A percentile compares a stretch with the other conserved stretches of the same genome.
These are phyloP conservation scores for Starmerella apis DNA, from an alignment of 805 yeast genomes.

Conservation along the genomic window DNA sequence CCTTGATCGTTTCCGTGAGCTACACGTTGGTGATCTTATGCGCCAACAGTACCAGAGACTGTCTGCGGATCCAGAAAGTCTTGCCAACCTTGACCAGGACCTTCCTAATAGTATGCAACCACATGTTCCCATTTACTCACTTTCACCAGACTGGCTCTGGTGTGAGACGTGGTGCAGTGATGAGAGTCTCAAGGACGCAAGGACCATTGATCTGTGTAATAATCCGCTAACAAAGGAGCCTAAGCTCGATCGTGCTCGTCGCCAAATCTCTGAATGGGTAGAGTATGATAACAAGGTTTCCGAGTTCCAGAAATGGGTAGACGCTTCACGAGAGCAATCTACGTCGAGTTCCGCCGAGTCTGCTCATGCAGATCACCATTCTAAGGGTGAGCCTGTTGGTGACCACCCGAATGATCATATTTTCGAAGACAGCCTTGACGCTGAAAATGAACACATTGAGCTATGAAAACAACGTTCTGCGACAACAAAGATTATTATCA, in stretches of 20 bases:
- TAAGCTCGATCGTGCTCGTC: slow-evolving; percentile 60
- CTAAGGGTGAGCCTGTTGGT: background rate
- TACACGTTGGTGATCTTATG: slow-evolving; percentile 66
- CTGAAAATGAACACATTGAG: background rate
- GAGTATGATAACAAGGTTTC: slow-evolving; percentile 49
- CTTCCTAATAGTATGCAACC: slow-evolving; percentile 79
- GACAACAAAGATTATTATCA: no score
- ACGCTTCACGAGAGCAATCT: background rate
- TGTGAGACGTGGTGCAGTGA: slow-evolving; percentile 88
- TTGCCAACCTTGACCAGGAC: slow-evolving; percentile 83
- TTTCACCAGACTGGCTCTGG: slow-evolving; percentile 84
- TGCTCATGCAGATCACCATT: background rate
- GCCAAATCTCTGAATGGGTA: slow-evolving; percentile 73
- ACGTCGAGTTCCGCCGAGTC: background rate
- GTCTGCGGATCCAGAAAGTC: slow-evolving; percentile 66
- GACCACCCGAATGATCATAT: background rate
- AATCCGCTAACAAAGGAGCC: slow-evolving; percentile 76
- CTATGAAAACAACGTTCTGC: background rate
- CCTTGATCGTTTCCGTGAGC: slow-evolving; percentile 50
- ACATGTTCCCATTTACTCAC: slow-evolving; percentile 53
- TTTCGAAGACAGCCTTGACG: background rate
- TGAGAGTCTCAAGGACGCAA: slow-evolving; percentile 49
- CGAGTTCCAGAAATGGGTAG: slow-evolving; percentile 18
- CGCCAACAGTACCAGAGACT: slow-evolving; percentile 77
- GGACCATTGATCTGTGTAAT: slow-evolving; percentile 73